Base-by-base conservation (phyloP, 1,139 yeast genomes). In the Pneumocystis wakefieldiae region DNA sequence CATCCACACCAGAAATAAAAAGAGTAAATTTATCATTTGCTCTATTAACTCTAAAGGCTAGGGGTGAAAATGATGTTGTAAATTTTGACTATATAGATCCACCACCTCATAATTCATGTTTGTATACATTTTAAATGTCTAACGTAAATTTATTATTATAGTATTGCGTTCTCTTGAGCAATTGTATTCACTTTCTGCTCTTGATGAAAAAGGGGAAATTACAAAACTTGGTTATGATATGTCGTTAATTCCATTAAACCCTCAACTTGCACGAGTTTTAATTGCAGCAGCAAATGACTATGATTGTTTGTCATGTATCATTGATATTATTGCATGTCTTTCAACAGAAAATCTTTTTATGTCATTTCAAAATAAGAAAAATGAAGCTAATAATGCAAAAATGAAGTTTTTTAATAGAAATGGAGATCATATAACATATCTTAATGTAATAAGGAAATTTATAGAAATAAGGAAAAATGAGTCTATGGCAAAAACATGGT, bases 71-170 rank as follows among this genome's bases (percentile, higher is more conserved):
- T 66, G 95, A 92, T 74, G 81, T 92, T 57, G 74, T 90, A 60
- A 82, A 83, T 64, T 92, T 97, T 91, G 80, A 87, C 17, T 92
- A 97, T 97, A 78, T 94, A 61, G 96, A 92, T 71, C 82, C 87
- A 67, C 98, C 98, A 0, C 91, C 94, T 1, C 80, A 83, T 68
- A 87, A 84, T 15, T 81, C 97, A 0, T 78, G 68, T 36, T 32
- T 61, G 55, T 37, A 57, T 57, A 5, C 32, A 6, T 19, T 28
- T 42, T 32, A 32, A 37, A 29, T 24, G 39, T 59, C 35, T 36
- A 39, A 29, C 19, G 29, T 24, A 24, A 19, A 37, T 39, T 60
- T 59, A 38, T 41, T 28, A 19, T 17, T 19, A 14, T 57, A 65
- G 67, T 92, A 48, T 73, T 86, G 24, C 78, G 90, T 65, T 95